Conservation (phyloP, 2,329 filamentous ascomycete genomes). For the Fusarium sp. region DNA sequence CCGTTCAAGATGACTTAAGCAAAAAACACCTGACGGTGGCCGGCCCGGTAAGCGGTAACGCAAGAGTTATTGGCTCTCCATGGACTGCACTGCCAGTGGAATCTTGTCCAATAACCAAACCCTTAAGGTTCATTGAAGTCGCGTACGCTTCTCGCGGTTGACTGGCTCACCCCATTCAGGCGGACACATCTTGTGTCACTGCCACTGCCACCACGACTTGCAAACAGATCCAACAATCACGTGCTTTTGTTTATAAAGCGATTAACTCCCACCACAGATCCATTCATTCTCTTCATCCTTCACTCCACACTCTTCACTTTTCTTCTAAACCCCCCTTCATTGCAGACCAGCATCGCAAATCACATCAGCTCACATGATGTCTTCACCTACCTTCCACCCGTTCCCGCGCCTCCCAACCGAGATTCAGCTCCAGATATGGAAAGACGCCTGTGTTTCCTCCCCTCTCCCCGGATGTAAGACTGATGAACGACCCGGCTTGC, state of each 20-base stretch:
- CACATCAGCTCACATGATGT: neutral
- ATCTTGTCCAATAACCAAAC: neutral
- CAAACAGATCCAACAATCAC: neutral
- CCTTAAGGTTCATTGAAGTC: neutral
- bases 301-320: neutral
- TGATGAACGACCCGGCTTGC: neutral
- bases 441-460: neutral
- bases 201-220: neutral
- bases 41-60: too few species aligned
- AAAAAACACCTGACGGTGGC: neutral
- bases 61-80: too few species aligned
- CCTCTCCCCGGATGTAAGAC: neutral
- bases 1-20: neutral
- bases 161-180: neutral
- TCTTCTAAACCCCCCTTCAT: neutral
- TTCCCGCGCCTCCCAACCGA: neutral
- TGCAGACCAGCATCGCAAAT: neutral
- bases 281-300: neutral
- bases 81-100: neutral
- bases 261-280: neutral
- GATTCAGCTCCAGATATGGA: neutral
- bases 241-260: neutral
- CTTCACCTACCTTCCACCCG: neutral
- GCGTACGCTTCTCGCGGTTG: neutral
- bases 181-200: neutral